phyloP scores from a whole-genome alignment of 2,329 filamentous ascomycete species.

The Hymenoscyphus occultus region DNA sequence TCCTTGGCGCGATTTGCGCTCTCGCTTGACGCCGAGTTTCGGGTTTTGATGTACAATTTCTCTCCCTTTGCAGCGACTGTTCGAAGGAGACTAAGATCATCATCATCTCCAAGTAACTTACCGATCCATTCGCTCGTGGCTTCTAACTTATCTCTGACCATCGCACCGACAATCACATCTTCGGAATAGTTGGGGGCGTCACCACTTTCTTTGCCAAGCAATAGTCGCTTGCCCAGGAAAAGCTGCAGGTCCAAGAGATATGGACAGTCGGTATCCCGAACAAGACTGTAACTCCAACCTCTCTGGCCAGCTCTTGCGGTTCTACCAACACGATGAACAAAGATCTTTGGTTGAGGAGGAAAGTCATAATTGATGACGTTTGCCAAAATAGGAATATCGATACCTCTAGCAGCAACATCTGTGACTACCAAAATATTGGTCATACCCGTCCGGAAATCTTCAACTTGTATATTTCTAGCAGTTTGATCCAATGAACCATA shows the following conservation, averaged over 20 bases:
- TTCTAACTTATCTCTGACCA: constrained; percentile 72
- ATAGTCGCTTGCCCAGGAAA: constrained; percentile 81
- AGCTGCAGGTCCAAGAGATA: constrained; percentile 93
- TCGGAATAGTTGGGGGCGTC: constrained; percentile 69
- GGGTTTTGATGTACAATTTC: constrained; percentile 84
- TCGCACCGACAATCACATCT: constrained; percentile 77
- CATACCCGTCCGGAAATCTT: constrained; percentile 79
- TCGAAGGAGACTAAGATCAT: constrained; percentile 69
- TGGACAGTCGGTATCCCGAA: constrained; percentile 82
- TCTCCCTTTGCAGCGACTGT: constrained; percentile 82
- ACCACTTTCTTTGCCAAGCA: constrained; percentile 65
- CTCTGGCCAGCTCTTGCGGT: constrained; percentile 90
- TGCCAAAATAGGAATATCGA: constrained; percentile 92
- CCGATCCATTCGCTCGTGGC: constrained; percentile 77
- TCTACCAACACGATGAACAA: constrained; percentile 91
- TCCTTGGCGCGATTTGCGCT: constrained; percentile 86
- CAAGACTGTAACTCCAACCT: constrained; percentile 93
- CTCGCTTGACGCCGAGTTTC: constrained; percentile 84
- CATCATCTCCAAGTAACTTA: constrained; percentile 71
- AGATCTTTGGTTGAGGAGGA: constrained; percentile 92
- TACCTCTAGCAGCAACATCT: constrained; percentile 93
- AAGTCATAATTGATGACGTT: constrained; percentile 99
- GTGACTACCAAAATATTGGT: constrained; percentile 93
- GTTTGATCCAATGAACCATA: constrained; percentile 95
- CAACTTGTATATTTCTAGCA: constrained; percentile 86